Conservation (phyloP, 352 stramenopile genomes). For the Aphanomyces astaci region DNA sequence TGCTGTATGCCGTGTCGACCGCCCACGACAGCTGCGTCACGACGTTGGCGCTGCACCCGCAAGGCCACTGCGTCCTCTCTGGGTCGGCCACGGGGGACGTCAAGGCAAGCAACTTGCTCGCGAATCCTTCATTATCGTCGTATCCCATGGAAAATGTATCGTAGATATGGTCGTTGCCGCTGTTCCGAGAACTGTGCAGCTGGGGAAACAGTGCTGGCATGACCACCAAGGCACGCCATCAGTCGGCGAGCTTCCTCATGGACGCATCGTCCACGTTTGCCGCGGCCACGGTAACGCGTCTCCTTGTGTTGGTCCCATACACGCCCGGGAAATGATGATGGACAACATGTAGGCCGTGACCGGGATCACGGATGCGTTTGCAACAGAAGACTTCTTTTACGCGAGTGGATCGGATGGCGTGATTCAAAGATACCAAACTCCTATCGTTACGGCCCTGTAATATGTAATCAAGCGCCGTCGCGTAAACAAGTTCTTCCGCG, state of each 20-base stretch:
- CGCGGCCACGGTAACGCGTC: conserved; percentile 50
- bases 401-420: conserved; percentile 76
- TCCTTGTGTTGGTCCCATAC: background rate
- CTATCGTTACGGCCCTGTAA: conserved; percentile 27
- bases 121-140: background rate
- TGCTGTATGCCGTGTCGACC: conserved; percentile 75
- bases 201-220: conserved; percentile 37
- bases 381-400: conserved; percentile 75
- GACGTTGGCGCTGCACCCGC: conserved; percentile 67
- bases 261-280: conserved; percentile 78
- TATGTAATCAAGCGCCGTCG: too few species aligned
- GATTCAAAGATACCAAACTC: conserved; percentile 59
- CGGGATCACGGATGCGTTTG: conserved; percentile 73
- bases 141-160: background rate
- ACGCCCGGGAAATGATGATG: background rate
- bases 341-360: conserved; percentile 50
- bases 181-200: conserved; percentile 72
- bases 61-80: conserved; percentile 71
- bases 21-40: conserved; percentile 81
- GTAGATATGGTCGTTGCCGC: conserved; percentile 73
- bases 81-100: conserved; percentile 74
- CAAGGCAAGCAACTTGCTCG: conserved; percentile 31
- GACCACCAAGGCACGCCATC: conserved; percentile 51
- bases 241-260: conserved; percentile 64
- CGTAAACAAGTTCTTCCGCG: too few species aligned